Base-by-base conservation (phyloP, 192 early-diverging fungal species). In the Obelidium mucronatum region DNA sequence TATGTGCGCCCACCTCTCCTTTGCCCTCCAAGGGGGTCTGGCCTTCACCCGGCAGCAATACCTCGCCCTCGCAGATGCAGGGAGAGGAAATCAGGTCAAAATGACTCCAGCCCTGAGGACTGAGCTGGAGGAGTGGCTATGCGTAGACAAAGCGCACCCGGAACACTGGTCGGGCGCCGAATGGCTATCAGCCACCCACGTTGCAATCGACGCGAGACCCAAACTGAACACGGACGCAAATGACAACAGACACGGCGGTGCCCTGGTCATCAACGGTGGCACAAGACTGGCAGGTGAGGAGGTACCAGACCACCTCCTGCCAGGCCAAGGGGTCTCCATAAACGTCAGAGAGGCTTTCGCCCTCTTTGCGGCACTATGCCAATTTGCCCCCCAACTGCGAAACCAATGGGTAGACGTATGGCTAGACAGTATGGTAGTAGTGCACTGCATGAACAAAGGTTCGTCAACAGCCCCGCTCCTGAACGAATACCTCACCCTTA, bases 1-100 rank as follows among this genome's bases (percentile, higher is more conserved):
- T 11, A 59, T n/a, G 24, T 59, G 56, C 1, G 1, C 56, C 15
- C 56, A 59, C 31, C 56, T 59, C 15, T 59, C 56, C 24, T 31
- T 59, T 59, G 56, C 56, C 8, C 24, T 59, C 24, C 56, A 59
- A 31, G 56, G 56, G 11, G 56, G 56, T 31, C n/a, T 59, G 8
- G 56, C 56, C 24, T 59, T 59, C 56, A 59, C 1, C 17, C 56
- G 31, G 15, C 56, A 59, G 17, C 1, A 59, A 24, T 59, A 59
- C 31, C 8, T 26, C 11, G 56, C 56, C 31, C 24, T 59, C 8
- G 24, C 56, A 22, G n/a, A 11, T 59, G 17, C 42, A 5, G 17
- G 17, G 42, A 44, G 42, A 17, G 42, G 6, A 5, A 44, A 17
- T 11, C 42, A n/a, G 6, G 17, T 44, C 5, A 44, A 11, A 35